Evolutionary conservation across 495 filamentous ascomycete species (phyloP).

Genomic region (Tuber microsphaerosporum): DNA sequence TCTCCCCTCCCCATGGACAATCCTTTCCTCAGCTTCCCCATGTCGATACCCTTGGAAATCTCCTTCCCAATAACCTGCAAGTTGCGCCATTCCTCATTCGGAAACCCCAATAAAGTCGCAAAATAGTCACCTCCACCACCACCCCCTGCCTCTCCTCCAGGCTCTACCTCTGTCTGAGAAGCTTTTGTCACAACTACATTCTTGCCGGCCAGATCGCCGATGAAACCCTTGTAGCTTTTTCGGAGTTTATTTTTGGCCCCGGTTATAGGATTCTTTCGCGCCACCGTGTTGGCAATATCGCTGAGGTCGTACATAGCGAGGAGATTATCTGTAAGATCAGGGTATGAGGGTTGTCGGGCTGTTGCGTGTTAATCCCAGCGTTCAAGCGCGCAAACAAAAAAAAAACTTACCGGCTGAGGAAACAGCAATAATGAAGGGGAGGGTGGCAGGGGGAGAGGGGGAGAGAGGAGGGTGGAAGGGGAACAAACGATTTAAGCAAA

Average conservation of each 20-base stretch:
- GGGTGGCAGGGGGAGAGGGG: background rate
- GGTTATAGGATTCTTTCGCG: constrained; percentile 56
- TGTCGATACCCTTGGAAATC: constrained; percentile 43
- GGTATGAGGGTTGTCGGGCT: constrained; percentile 46
- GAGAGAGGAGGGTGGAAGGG: constrained; percentile 23
- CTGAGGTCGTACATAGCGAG: constrained; percentile 57
- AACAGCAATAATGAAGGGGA: background rate
- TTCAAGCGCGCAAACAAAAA: constrained; percentile 10
- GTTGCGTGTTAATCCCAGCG: constrained; percentile 42
- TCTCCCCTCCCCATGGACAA: constrained; percentile 36
- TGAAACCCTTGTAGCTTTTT: constrained; percentile 67
- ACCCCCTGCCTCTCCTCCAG: constrained; percentile 43
- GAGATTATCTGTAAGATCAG: constrained; percentile 58
- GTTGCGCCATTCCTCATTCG: constrained; percentile 61
- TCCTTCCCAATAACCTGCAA: constrained; percentile 59
- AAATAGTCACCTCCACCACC: constrained; percentile 46
- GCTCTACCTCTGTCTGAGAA: constrained; percentile 49
- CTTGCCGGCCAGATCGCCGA: constrained; percentile 58
- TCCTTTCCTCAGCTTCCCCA: constrained; percentile 36
- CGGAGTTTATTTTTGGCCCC: constrained; percentile 67
- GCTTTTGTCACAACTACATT: constrained; percentile 44
- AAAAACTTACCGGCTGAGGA: constrained; percentile 2
- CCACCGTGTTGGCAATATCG: constrained; percentile 56
- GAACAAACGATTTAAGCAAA: constrained; percentile 41
- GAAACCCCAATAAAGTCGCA: constrained; percentile 48